These are phyloP conservation scores for Incumbomyces delicatus DNA, from an alignment of 2,329 filamentous ascomycete species.

Conservation along the genomic window DNA sequence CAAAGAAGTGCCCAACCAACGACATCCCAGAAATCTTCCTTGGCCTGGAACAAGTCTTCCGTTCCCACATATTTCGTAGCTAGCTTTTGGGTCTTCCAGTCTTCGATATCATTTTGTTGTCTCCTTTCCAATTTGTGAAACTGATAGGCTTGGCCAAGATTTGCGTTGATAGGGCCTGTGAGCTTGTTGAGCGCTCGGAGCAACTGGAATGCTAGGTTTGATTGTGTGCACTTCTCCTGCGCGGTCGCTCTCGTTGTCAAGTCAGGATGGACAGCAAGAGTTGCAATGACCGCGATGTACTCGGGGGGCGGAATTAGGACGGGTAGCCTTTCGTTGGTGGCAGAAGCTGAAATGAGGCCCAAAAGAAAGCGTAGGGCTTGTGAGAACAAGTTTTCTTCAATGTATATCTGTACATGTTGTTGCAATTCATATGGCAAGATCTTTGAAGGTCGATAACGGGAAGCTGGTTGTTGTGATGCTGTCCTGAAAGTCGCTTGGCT, in stretches of 20 bases:
- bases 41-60: conserved; percentile 62
- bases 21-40: conserved; percentile 78
- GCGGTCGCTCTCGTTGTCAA: conserved; percentile 64
- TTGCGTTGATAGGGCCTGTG: conserved; percentile 60
- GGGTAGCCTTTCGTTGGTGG: conserved; percentile 30
- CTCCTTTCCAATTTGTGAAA: conserved; percentile 41
- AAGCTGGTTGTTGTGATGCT: conserved; percentile 1
- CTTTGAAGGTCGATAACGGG: not conserved
- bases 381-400: conserved; percentile 66
- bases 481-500: not conserved
- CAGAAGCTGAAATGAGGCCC: conserved; percentile 46
- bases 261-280: conserved; percentile 69
- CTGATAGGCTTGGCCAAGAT: conserved; percentile 60
- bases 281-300: conserved; percentile 68
- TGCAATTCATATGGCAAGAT: conserved; percentile 49
- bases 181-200: conserved; percentile 57
- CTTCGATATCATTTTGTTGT: conserved; percentile 19
- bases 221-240: conserved; percentile 50
- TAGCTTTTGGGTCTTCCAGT: conserved; percentile 42
- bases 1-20: conserved; percentile 93
- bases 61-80: conserved; percentile 51
- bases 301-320: conserved; percentile 59
- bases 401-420: conserved; percentile 58
- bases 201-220: conserved; percentile 59
- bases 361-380: conserved; percentile 55